Percentiles rank a stretch among this genome's conserved stretches.
These are phyloP conservation scores for Oryza glumipatula DNA, from an alignment of 176 grass and related monocot genomes.

Conservation along the genomic window DNA sequence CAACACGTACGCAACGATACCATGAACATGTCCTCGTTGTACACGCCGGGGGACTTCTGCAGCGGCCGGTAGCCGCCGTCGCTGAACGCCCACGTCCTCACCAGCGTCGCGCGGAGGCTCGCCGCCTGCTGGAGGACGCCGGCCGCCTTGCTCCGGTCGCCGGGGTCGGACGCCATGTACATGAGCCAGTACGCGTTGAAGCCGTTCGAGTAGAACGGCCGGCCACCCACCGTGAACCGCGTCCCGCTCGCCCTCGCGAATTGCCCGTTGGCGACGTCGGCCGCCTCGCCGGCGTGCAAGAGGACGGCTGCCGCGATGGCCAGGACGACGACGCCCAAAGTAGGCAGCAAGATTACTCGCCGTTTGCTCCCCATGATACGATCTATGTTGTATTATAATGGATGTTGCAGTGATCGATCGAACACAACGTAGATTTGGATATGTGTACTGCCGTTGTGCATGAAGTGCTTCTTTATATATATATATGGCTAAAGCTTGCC, in stretches of 20 bases:
- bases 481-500: neutral
- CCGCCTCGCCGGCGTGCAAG: neutral
- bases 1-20: slow-evolving; percentile 28
- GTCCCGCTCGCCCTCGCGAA: slow-evolving; percentile 62
- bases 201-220: slow-evolving; percentile 61
- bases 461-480: slow-evolving; percentile 10
- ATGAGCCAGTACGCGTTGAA: slow-evolving; percentile 93
- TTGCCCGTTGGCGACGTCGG: neutral
- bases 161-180: slow-evolving; percentile 63
- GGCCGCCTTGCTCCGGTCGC: slow-evolving; percentile 57
- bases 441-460: neutral
- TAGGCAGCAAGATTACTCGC: neutral
- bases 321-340: slow-evolving; percentile 10
- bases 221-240: slow-evolving; percentile 52
- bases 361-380: slow-evolving; percentile 43
- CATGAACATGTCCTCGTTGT: slow-evolving; percentile 71
- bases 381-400: too few species aligned
- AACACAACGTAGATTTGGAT: neutral
- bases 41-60: slow-evolving; percentile 73
- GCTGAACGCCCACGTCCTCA: slow-evolving; percentile 87
- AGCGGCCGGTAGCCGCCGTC: slow-evolving; percentile 70
- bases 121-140: slow-evolving; percentile 52
- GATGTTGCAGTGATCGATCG: too few species aligned
- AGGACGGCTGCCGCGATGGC: slow-evolving; percentile 27
- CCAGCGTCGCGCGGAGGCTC: slow-evolving; percentile 48